A percentile compares a stretch with the other conserved stretches of the same genome.
Evolutionary conservation across 75 land plant genomes (phyloP).

Genomic region (Cunninghamia lanceolata): DNA sequence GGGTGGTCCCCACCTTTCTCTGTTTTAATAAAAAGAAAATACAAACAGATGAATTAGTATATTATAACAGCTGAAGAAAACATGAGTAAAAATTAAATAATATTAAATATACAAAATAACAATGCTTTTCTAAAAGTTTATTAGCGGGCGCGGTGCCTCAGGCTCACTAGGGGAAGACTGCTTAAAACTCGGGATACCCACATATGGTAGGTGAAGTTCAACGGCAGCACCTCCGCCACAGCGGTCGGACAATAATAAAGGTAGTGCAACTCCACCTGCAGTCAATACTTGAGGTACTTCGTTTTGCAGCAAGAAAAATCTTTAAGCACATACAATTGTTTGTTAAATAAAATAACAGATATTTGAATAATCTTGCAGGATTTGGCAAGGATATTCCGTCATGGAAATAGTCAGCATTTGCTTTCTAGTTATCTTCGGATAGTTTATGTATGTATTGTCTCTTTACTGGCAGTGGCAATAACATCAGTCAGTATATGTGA

Average conservation of each 20-base stretch:
- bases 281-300: neutral
- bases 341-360: neutral
- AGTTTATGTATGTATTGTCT: too few relatives aligned
- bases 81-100: too few relatives aligned
- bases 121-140: too few relatives aligned
- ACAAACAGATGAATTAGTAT: too few relatives aligned
- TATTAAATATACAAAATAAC: too few relatives aligned
- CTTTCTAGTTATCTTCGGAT: neutral
- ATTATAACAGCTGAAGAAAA: too few relatives aligned
- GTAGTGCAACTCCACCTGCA: neutral
- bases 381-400: neutral
- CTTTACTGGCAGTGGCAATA: too few relatives aligned
- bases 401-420: neutral
- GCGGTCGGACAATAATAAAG: neutral
- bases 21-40: too few relatives aligned
- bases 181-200: slow-evolving; percentile 12
- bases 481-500: too few relatives aligned
- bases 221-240: neutral
- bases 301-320: too few relatives aligned
- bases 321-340: too few relatives aligned
- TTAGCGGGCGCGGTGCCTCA: neutral
- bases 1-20: too few relatives aligned
- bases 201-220: neutral
- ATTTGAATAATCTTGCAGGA: neutral
- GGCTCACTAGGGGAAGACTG: slow-evolving; percentile 27